Evolutionary conservation across 345 rosid species (phyloP), one percentile per base, ranked within the genome.

Genomic region (Nephelium lappaceum): DNA sequence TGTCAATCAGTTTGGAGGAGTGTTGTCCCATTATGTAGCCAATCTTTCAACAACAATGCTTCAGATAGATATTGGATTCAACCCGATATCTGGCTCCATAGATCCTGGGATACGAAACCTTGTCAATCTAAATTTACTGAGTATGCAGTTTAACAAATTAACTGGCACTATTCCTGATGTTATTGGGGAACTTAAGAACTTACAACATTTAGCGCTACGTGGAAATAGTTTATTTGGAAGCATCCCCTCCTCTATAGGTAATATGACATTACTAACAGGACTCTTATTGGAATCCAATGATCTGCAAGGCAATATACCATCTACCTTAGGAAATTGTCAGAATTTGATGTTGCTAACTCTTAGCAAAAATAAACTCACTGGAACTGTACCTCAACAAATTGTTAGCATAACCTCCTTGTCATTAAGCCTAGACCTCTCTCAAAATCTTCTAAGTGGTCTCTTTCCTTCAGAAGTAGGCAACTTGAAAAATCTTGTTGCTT

Each of bases 41-140:
- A 84, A 82, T 62, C 58, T 82, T 16, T 80, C 79, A 0, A 31
- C 23, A 7, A 57, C 18, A 25, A 19, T 71, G 3, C 8, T 0
- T 0, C 0, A 0, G 0, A 3, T 82, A 1, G 0, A 0, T 0
- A 3, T 74, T 0, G 66, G 41, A 1, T 0, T 6, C 7, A 79
- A 81, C 66, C n/a, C 39, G 5, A 51, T 81, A 23, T 21, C 41
- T 0, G 76, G 81, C n/a, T 1, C 0, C 39, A 75, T 76, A 4
- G 76, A 82, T 4, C 23, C 8, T 0, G 75, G 47, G 11, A 64
- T 84, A 3, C 72, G 65, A 6, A 81, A 84, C 51, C 85, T 84
- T 5, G 65, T 70, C 16, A 82, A 66, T 24, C 51, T 85, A 60
- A 38, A 43, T 41, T 2, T 0, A 0, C 18, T 82, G 3, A 15